Evolutionary conservation across 176 grass and related monocot genomes (phyloP).

Genomic region (Phoenix dactylifera): DNA sequence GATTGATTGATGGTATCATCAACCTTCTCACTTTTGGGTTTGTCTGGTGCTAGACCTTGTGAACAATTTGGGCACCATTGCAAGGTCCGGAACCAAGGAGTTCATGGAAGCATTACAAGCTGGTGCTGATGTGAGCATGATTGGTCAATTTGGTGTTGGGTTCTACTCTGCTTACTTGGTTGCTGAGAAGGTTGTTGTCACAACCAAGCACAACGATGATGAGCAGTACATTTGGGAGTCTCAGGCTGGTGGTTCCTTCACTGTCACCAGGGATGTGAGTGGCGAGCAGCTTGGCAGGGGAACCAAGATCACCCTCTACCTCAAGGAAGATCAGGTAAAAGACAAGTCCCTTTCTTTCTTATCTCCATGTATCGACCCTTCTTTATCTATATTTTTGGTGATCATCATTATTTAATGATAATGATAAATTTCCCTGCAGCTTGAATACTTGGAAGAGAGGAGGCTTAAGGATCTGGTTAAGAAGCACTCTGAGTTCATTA

Average conservation of each 20-base stretch:
- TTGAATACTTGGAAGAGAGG: constrained; percentile 9
- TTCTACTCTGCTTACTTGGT: constrained; percentile 12
- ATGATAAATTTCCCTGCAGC: background rate
- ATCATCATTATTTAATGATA: no score
- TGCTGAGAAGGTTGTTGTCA: constrained; percentile 8
- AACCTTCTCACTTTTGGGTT: no score
- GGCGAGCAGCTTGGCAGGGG: constrained; percentile 8
- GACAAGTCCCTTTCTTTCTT: no score
- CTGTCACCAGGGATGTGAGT: background rate
- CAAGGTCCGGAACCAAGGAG: constrained; percentile 13
- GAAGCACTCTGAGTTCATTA: constrained; percentile 11
- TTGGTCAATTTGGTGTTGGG: constrained; percentile 11
- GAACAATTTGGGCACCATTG: constrained; percentile 14
- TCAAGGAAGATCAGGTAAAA: constrained; percentile 7
- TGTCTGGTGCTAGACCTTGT: constrained; percentile 1
- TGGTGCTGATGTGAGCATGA: constrained; percentile 14
- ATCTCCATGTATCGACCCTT: no score
- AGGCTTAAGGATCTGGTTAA: constrained; percentile 12
- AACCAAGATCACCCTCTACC: constrained; percentile 16
- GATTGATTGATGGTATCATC: no score
- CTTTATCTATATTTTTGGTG: no score
- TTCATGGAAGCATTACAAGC: constrained; percentile 12
- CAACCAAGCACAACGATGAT: constrained; percentile 15
- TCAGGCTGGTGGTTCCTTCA: constrained; percentile 8
- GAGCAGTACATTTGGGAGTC: constrained; percentile 11